phyloP scores from a whole-genome alignment of 2,329 filamentous ascomycete genomes.

The Alternaria longipes region DNA sequence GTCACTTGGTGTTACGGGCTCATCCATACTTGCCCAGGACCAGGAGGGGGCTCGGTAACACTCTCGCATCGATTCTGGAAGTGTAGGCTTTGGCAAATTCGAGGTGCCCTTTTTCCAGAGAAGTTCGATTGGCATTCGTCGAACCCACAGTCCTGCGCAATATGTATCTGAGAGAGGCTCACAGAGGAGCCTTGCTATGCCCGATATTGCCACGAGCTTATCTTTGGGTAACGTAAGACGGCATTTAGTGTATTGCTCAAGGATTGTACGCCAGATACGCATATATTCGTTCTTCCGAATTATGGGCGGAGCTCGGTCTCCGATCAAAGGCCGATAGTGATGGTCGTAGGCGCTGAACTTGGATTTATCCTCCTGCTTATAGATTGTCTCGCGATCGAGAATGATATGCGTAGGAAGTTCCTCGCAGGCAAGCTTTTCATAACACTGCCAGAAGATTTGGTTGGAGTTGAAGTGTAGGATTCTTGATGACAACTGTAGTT shows the following conservation, averaged over 20 bases:
- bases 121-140: not conserved
- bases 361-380: not conserved
- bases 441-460: constrained; percentile 2
- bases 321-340: not conserved
- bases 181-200: not conserved
- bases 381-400: no score
- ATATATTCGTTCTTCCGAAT: no score
- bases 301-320: not conserved
- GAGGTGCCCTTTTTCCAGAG: no score
- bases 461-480: not conserved
- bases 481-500: not conserved
- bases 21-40: not conserved
- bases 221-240: not conserved
- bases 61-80: not conserved
- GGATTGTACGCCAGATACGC: not conserved
- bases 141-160: not conserved
- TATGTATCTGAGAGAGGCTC: not conserved
- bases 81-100: not conserved
- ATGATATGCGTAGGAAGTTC: not conserved
- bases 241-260: not conserved
- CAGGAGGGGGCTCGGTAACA: not conserved
- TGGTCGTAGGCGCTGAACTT: not conserved
- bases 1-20: accelerated
- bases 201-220: not conserved
- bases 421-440: not conserved